These are phyloP conservation scores for Pythium aristosporum DNA, from an alignment of 352 stramenopile genomes.

Conservation along the genomic window DNA sequence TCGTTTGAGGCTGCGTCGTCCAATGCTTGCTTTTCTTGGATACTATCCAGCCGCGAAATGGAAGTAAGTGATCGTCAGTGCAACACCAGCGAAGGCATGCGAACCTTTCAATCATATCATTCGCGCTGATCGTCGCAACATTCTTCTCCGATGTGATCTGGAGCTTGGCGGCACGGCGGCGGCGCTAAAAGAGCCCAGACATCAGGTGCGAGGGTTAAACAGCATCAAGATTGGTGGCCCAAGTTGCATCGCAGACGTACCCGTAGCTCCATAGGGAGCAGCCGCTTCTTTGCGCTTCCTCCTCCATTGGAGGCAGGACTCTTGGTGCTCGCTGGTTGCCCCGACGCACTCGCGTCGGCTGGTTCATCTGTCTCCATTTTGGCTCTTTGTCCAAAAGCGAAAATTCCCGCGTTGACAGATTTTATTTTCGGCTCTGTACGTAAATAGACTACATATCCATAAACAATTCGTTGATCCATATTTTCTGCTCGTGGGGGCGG, in stretches of 20 bases:
- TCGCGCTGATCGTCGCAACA: constrained; percentile 24
- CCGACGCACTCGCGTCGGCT: neutral
- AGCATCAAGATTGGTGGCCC: too few relatives aligned
- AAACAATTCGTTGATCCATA: constrained; percentile 15
- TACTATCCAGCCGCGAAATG: neutral
- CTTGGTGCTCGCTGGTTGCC: neutral
- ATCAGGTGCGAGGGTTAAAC: too few relatives aligned
- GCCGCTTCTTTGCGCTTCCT: constrained; percentile 47
- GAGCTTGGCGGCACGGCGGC: constrained; percentile 58
- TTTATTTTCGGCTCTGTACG: neutral
- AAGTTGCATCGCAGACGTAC: constrained; percentile 31
- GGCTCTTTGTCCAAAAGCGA: too few relatives aligned
- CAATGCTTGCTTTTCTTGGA: constrained; percentile 1
- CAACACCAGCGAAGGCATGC: neutral
- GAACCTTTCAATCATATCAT: constrained; percentile 26
- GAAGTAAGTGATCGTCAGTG: too few relatives aligned
- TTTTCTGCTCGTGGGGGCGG: neutral
- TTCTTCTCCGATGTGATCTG: constrained; percentile 31
- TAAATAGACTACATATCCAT: constrained; percentile 4
- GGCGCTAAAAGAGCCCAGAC: constrained; percentile 36
- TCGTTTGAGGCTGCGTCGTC: neutral
- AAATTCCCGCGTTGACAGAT: neutral
- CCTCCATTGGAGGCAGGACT: constrained; percentile 1
- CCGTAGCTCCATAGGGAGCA: constrained; percentile 71
- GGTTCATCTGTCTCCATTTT: neutral